These are phyloP conservation scores for Dactylonectria estremocensis DNA, from an alignment of 2,329 filamentous ascomycete species.

Conservation along the genomic window DNA sequence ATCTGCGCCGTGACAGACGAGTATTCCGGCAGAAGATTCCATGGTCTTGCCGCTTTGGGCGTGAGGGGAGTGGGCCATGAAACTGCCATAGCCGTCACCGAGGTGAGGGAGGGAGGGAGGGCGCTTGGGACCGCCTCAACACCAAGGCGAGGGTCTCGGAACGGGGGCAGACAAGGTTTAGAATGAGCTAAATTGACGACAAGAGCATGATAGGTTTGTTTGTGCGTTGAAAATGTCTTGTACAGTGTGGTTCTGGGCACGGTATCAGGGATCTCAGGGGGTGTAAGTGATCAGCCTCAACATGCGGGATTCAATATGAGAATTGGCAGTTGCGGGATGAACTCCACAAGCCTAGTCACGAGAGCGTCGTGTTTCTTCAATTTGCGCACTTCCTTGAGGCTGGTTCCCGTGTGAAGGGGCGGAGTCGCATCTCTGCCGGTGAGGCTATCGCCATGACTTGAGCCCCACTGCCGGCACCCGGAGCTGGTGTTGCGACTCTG, in stretches of 20 bases:
- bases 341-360: neutral
- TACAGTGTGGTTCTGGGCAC: neutral
- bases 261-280: neutral
- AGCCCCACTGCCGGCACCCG: conserved; percentile 25
- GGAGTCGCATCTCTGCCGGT: neutral
- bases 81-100: conserved; percentile 9
- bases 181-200: neutral
- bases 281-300: neutral
- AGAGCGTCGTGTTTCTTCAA: neutral
- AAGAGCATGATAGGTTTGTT: neutral
- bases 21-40: conserved; percentile 15
- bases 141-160: conserved; percentile 8
- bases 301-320: neutral
- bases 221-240: neutral
- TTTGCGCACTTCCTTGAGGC: neutral
- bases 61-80: conserved; percentile 22
- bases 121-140: conserved; percentile 16
- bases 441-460: conserved; percentile 41
- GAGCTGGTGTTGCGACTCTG: conserved; percentile 37
- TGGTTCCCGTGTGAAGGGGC: neutral
- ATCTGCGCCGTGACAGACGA: neutral
- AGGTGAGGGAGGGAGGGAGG: conserved; percentile 23
- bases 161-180: neutral
- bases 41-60: conserved; percentile 25
- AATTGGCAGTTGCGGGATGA: neutral